These are phyloP conservation scores for Colletotrichum godetiae DNA, from an alignment of 2,329 filamentous ascomycete species.

Conservation along the genomic window DNA sequence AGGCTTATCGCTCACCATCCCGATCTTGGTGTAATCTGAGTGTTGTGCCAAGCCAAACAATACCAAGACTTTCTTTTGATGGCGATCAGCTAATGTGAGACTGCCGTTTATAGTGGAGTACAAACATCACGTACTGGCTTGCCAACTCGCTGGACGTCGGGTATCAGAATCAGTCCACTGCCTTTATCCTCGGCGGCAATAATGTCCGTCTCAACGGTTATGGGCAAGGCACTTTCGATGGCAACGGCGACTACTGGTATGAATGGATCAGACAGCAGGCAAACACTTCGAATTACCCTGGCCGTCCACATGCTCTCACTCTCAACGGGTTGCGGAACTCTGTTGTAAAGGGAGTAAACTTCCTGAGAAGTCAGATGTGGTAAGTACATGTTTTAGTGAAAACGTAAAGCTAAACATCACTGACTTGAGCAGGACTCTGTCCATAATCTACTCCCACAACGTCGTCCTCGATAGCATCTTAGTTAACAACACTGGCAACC, in stretches of 20 bases:
- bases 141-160: slow-evolving; percentile 54
- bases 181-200: slow-evolving; percentile 59
- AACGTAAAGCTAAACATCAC: not conserved
- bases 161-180: slow-evolving; percentile 59
- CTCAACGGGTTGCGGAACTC: slow-evolving; percentile 57
- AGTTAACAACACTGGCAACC: slow-evolving; percentile 55
- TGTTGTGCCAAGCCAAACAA: not conserved
- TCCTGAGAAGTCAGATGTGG: slow-evolving; percentile 66
- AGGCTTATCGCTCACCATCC: not conserved
- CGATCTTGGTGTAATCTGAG: not conserved
- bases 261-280: slow-evolving; percentile 47
- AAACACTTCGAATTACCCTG: slow-evolving; percentile 49
- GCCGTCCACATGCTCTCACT: slow-evolving; percentile 62
- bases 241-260: slow-evolving; percentile 66
- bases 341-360: slow-evolving; percentile 55
- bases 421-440: slow-evolving; percentile 48
- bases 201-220: slow-evolving; percentile 56
- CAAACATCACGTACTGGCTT: slow-evolving; percentile 57
- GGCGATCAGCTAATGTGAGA: not conserved
- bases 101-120: slow-evolving; percentile 43
- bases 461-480: slow-evolving; percentile 56
- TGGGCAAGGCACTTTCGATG: slow-evolving; percentile 59
- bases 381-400: slow-evolving; percentile 30
- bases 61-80: slow-evolving; percentile 1
- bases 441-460: slow-evolving; percentile 55